Evolutionary conservation across 441 rosid genomes (phyloP).

Genomic region (California macrophylla): DNA sequence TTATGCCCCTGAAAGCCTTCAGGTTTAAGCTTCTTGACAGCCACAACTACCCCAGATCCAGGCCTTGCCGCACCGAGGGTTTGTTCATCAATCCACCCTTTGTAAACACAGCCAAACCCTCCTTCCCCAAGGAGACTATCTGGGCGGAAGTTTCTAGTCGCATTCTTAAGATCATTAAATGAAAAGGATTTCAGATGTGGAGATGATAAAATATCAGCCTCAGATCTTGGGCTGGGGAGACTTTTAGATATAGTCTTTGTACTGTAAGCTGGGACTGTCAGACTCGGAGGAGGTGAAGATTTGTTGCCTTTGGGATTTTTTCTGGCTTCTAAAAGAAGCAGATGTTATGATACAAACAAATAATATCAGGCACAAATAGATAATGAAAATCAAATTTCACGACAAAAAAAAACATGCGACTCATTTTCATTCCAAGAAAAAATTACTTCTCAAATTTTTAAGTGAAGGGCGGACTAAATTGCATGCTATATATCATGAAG

Average conservation of each 20-base stretch:
- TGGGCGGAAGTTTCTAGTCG: constrained; percentile 41
- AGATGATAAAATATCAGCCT: constrained; percentile 24
- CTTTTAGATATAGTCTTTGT: not conserved
- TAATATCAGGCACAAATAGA: not conserved
- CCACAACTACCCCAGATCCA: constrained; percentile 46
- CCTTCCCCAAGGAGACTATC: constrained; percentile 53
- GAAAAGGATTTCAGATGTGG: constrained; percentile 40
- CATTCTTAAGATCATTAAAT: constrained; percentile 43
- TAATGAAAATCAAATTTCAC: not conserved
- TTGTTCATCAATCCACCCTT: constrained; percentile 47
- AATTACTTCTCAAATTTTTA: not conserved
- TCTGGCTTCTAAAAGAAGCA: not conserved
- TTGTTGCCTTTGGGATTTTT: not conserved
- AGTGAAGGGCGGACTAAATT: not conserved
- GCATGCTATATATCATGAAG: not conserved
- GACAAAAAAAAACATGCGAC: not conserved
- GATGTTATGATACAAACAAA: not conserved
- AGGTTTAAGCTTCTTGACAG: constrained; percentile 44
- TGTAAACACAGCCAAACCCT: constrained; percentile 47
- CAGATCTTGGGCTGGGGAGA: constrained; percentile 8
- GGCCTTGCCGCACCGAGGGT: constrained; percentile 43
- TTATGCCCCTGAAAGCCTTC: constrained; percentile 49
- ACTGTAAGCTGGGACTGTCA: constrained; percentile 2
- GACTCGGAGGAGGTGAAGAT: not conserved
- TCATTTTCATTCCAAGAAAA: not conserved